Evolutionary conservation across 192 early-diverging fungal species (phyloP).

Genomic region (Funneliformis geosporum): DNA sequence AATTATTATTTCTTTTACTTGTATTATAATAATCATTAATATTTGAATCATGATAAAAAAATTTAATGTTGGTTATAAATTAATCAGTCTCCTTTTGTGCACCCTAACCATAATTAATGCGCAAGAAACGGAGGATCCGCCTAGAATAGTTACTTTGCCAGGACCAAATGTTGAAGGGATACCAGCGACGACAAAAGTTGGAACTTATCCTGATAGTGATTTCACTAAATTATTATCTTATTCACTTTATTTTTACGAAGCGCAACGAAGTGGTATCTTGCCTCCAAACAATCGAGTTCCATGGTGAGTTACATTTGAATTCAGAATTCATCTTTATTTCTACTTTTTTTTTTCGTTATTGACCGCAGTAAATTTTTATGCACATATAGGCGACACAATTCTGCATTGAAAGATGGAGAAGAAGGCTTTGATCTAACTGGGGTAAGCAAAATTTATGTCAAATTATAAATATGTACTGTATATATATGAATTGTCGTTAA

Average conservation of each 20-base stretch:
- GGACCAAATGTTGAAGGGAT: neutral
- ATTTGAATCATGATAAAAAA: too few relatives aligned
- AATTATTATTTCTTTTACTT: too few relatives aligned
- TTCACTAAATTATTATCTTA: slow-evolving; percentile 42
- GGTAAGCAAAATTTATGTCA: too few relatives aligned
- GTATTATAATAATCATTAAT: too few relatives aligned
- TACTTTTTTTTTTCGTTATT: neutral
- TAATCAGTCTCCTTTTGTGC: neutral
- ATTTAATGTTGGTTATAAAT: neutral
- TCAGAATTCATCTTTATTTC: neutral
- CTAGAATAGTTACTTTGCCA: neutral
- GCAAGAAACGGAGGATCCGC: neutral
- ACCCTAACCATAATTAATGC: neutral
- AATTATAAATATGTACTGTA: neutral
- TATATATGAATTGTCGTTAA: neutral
- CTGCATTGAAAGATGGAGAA: slow-evolving; percentile 47
- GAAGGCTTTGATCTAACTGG: slow-evolving; percentile 43
- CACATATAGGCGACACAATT: slow-evolving; percentile 31
- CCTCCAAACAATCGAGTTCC: slow-evolving; percentile 49
- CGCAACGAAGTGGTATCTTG: slow-evolving; percentile 53
- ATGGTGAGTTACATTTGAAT: slow-evolving; percentile 29
- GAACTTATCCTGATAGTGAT: neutral
- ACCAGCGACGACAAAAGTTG: neutral
- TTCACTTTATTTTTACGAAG: slow-evolving; percentile 57
- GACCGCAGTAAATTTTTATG: neutral